phyloP scores from a whole-genome alignment of 148 eudicot genomes.

The Rhododendron henanense region DNA sequence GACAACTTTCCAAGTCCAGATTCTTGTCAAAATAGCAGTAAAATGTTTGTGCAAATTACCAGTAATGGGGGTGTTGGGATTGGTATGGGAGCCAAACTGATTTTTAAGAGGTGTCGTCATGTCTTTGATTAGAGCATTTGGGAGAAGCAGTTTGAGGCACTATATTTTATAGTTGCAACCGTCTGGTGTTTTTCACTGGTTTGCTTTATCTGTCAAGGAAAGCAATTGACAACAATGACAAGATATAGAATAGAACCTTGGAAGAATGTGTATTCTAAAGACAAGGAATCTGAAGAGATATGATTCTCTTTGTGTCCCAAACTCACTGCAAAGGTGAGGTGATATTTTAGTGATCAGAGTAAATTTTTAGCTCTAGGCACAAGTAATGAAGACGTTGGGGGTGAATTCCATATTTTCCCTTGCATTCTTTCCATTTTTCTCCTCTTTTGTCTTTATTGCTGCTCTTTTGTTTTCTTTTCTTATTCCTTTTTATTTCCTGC shows the following conservation, averaged over 20 bases:
- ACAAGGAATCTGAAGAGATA: background rate
- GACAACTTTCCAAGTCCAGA: background rate
- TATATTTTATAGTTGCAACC: background rate
- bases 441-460: background rate
- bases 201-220: background rate
- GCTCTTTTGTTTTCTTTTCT: background rate
- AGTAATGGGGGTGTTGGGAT: background rate
- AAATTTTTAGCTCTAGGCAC: background rate
- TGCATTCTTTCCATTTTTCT: background rate
- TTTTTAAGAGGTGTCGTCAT: background rate
- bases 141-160: background rate
- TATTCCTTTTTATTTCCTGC: background rate
- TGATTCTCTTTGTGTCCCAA: conserved; percentile 1
- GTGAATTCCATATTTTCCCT: background rate
- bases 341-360: background rate
- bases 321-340: background rate
- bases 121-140: background rate
- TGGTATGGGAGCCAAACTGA: background rate
- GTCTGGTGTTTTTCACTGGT: background rate
- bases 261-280: background rate
- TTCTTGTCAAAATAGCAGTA: background rate
- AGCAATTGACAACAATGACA: background rate
- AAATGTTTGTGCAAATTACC: background rate
- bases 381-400: background rate
- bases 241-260: background rate